A percentile compares a stretch with the other conserved stretches of the same genome.
Evolutionary conservation across 1,284 basidiomycete species (phyloP).

Genomic region (Cutaneotrichosporon sp.): DNA sequence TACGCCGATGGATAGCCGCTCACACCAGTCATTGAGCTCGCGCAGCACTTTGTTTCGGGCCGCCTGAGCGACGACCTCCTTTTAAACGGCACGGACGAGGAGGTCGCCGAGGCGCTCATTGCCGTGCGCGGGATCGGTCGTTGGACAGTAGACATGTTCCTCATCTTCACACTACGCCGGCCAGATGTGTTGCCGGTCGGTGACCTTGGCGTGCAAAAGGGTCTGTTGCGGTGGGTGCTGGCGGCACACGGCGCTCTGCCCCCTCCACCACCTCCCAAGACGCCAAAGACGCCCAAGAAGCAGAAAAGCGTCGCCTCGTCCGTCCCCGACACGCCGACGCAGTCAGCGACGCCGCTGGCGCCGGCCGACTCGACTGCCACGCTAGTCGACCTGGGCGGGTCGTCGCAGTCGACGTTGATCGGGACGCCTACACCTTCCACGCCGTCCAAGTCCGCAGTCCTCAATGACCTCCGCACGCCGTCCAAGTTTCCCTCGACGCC

Average conservation of each 20-base stretch:
- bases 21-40: conserved; percentile 66
- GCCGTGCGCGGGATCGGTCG: conserved; percentile 73
- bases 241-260: conserved; percentile 54
- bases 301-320: conserved; percentile 12
- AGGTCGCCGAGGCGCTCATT: conserved; percentile 66
- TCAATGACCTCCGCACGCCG: conserved; percentile 3
- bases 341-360: neutral
- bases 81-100: conserved; percentile 64
- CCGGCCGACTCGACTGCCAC: neutral
- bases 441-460: neutral
- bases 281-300: conserved; percentile 51
- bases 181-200: conserved; percentile 77
- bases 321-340: conserved; percentile 5
- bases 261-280: conserved; percentile 19
- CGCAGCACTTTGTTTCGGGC: conserved; percentile 69
- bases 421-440: neutral
- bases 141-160: conserved; percentile 74
- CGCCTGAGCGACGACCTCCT: conserved; percentile 67
- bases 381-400: neutral
- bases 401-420: too few species aligned
- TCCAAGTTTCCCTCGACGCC: conserved; percentile 11
- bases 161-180: conserved; percentile 75
- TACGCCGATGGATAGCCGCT: neutral
- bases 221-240: conserved; percentile 68
- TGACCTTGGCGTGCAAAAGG: conserved; percentile 75